These are phyloP conservation scores for Striga hermonthica DNA, from an alignment of 305 asterid species.

Conservation along the genomic window DNA sequence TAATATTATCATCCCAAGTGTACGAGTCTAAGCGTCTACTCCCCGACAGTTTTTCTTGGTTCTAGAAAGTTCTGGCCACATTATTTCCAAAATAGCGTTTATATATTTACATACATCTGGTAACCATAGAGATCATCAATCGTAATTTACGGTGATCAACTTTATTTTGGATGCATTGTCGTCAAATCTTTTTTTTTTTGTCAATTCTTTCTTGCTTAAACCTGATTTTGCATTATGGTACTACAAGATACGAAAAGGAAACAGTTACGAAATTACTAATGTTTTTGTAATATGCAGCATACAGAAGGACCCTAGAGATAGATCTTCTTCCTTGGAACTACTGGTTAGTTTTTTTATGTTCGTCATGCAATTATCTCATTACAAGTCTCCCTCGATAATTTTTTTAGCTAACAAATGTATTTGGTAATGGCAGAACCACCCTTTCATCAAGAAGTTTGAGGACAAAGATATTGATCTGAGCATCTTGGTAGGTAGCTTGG, in stretches of 20 bases:
- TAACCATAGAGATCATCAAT: conserved; percentile 7
- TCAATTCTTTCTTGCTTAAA: conserved; percentile 9
- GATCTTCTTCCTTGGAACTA: conserved; percentile 83
- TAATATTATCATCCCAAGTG: too few species aligned
- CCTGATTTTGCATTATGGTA: neutral
- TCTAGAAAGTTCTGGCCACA: too few species aligned
- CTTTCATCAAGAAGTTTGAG: conserved; percentile 88
- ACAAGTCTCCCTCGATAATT: conserved; percentile 8
- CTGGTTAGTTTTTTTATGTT: conserved; percentile 47
- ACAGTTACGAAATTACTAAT: neutral
- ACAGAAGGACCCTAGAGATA: conserved; percentile 77
- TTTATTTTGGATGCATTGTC: conserved; percentile 9
- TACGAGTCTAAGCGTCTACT: too few species aligned
- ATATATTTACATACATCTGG: conserved; percentile 1
- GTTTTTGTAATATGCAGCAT: conserved; percentile 55
- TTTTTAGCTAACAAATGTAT: conserved; percentile 27
- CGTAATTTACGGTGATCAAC: neutral
- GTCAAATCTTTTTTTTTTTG: conserved; percentile 1
- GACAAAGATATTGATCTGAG: conserved; percentile 88
- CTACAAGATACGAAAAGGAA: too few species aligned
- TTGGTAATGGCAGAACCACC: conserved; percentile 58
- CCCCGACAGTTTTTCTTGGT: too few species aligned
- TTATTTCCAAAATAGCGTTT: neutral
- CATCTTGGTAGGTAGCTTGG: conserved; percentile 77
- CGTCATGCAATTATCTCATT: neutral